Percentiles rank a stretch among this genome's conserved stretches.
Evolutionary conservation across 352 stramenopile genomes (phyloP).

Genomic region (Globisporangium cystogenes): DNA sequence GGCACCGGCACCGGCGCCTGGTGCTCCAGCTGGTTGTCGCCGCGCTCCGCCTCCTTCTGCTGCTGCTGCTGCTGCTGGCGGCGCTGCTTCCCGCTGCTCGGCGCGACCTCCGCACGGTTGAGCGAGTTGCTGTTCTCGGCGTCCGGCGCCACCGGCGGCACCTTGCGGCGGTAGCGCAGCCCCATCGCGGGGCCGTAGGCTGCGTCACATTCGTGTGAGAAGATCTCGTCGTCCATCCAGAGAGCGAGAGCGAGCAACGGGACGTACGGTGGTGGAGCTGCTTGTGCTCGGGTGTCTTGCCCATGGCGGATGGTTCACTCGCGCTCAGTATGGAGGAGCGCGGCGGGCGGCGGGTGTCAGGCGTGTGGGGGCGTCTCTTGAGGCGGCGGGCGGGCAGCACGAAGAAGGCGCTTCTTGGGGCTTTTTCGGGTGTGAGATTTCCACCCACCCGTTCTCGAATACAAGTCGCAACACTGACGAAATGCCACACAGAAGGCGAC

Average conservation of each 20-base stretch:
- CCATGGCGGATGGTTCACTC: constrained; percentile 20
- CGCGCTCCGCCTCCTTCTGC: constrained; percentile 1
- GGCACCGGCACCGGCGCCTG: not conserved
- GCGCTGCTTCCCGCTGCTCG: constrained; percentile 1
- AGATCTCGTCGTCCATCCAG: not conserved
- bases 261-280: constrained; percentile 4
- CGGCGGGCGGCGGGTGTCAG: not conserved
- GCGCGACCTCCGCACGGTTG: not conserved
- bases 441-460: too few relatives aligned
- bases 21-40: constrained; percentile 10
- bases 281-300: constrained; percentile 45
- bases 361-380: constrained; percentile 7
- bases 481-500: too few relatives aligned
- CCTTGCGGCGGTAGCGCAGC: constrained; percentile 55
- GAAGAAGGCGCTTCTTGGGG: not conserved
- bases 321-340: not conserved
- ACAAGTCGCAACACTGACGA: too few relatives aligned
- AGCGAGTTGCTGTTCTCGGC: constrained; percentile 20
- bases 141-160: constrained; percentile 10
- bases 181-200: constrained; percentile 8
- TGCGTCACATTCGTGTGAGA: too few relatives aligned
- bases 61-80: constrained; percentile 6
- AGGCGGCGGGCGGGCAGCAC: not conserved
- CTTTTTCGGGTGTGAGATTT: too few relatives aligned
- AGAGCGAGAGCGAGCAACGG: too few relatives aligned